These are phyloP conservation scores for Gossypium laxum DNA, from an alignment of 441 rosid species.

Conservation along the genomic window DNA sequence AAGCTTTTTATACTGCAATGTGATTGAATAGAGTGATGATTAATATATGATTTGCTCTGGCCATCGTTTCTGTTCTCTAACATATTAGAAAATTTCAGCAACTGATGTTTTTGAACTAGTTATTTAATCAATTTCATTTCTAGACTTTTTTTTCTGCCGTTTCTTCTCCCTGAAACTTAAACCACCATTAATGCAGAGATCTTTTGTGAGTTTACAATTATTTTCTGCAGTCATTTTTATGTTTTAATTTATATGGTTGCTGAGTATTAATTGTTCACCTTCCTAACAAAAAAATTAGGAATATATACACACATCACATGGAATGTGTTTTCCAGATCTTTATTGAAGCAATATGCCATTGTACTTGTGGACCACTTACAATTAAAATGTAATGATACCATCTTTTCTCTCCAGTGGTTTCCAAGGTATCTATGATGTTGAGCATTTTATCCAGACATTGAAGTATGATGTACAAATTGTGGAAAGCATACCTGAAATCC, in stretches of 20 bases:
- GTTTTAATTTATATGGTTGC: background rate
- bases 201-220: background rate
- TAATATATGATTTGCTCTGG: background rate
- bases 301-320: background rate
- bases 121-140: background rate
- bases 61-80: background rate
- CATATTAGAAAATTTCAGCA: background rate
- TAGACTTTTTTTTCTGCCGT: background rate
- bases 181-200: background rate
- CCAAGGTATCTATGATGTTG: constrained; percentile 87
- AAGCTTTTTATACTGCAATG: background rate
- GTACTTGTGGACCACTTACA: background rate
- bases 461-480: constrained; percentile 75
- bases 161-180: background rate
- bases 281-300: background rate
- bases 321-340: background rate
- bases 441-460: constrained; percentile 66
- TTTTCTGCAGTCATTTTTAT: background rate
- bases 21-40: background rate
- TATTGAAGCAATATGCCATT: background rate
- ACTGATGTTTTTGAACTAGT: background rate
- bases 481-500: constrained; percentile 78
- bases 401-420: constrained; percentile 58
- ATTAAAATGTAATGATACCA: constrained; percentile 4
- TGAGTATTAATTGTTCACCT: background rate